Base-by-base conservation (phyloP, 371 early-diverging fungal species). In the Capillidium heterosporum region DNA sequence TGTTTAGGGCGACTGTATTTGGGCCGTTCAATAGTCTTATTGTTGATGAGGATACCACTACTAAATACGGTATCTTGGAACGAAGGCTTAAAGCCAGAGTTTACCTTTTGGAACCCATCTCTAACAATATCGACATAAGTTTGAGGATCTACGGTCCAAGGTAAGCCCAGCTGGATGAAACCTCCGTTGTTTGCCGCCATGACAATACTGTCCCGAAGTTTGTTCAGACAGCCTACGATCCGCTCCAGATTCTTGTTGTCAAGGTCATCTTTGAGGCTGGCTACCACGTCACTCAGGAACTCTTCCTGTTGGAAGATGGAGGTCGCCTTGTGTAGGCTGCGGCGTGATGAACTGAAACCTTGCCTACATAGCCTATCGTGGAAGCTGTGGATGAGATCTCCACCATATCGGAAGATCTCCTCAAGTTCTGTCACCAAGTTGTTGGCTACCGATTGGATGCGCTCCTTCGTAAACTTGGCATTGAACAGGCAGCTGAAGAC, bases 391-490 rank as follows among this genome's bases (percentile, higher is more conserved):
- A 76, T 57, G 67, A 82, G 67, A 5, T 61, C 57, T 7, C 60
- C 63, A 21, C 82, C 85, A 57, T 82, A 78, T 11, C 84, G 74
- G 63, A 80, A 77, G 29, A 69, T 52, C 32, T 81, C 82, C 26
- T 57, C 55, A 24, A 84, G 63, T 24, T 77, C 73, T 7, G 70
- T 68, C n/a, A 75, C 58, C 53, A 86, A 59, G 59, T 83, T 83
- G 63, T 81, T 75, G 19, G 77, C 73, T 0, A 74, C 65, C 0
- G 76, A 67, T 24, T 73, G 11, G 41, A 87, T 65, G 1, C 88
- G 73, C 43, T 80, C 80, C 17, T 65, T 64, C 17, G 79, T 71
- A 59, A 81, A 85, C 26, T 64, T 59, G 3, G 79, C 61, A 58
- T 73, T 75, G 58, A 76, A 58, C 23, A 87, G 15, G 0, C 65